Evolutionary conservation across 352 stramenopile genomes (phyloP).

Genomic region (Pythium oligandrum): DNA sequence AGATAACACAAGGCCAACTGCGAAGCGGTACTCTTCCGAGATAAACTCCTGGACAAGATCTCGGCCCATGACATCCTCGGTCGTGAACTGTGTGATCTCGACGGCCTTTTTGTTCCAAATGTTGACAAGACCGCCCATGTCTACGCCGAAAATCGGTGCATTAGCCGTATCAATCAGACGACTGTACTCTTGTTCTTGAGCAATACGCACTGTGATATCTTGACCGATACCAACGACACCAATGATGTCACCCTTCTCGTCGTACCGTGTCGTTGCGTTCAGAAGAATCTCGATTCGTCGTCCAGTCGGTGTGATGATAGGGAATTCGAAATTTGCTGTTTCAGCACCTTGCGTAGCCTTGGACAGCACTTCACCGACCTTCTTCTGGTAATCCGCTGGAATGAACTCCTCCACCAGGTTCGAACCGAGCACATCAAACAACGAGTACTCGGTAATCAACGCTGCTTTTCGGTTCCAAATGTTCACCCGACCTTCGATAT

Average conservation of each 20-base stretch:
- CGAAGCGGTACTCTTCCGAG: conserved; percentile 57
- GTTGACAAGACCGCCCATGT: conserved; percentile 70
- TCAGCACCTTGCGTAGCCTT: conserved; percentile 48
- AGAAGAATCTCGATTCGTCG: conserved; percentile 44
- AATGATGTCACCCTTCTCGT: conserved; percentile 41
- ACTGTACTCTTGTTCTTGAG: conserved; percentile 62
- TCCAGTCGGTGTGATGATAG: conserved; percentile 54
- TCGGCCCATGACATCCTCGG: conserved; percentile 86
- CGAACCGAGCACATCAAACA: conserved; percentile 79
- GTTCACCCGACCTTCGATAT: conserved; percentile 52
- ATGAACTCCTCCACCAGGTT: conserved; percentile 80
- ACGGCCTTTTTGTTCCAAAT: conserved; percentile 91
- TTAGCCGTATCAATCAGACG: conserved; percentile 66
- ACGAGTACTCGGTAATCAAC: conserved; percentile 57
- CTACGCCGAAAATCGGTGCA: conserved; percentile 42
- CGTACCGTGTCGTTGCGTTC: conserved; percentile 45
- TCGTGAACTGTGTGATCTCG: conserved; percentile 85
- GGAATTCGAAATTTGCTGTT: conserved; percentile 51
- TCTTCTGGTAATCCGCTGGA: conserved; percentile 35
- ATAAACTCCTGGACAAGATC: conserved; percentile 90
- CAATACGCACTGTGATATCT: conserved; percentile 57
- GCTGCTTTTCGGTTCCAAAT: conserved; percentile 70
- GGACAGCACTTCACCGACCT: conserved; percentile 42
- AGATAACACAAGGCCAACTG: conserved; percentile 59
- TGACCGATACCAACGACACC: conserved; percentile 55